Conservation (phyloP, 2,329 filamentous ascomycete species). For the Apiospora hydei region DNA sequence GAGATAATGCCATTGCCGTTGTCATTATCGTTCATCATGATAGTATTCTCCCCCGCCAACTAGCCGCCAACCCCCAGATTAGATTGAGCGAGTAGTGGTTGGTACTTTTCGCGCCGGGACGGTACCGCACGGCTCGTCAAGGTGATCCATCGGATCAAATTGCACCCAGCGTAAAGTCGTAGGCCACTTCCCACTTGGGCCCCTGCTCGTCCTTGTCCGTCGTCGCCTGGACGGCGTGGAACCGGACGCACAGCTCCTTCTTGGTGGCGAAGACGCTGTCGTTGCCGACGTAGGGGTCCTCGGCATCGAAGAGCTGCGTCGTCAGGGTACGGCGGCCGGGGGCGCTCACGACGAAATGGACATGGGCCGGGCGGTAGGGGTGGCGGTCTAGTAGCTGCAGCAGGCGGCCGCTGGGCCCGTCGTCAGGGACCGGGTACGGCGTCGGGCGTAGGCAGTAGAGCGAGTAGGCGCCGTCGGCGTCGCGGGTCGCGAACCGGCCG, state of each 20-base stretch:
- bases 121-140: background rate
- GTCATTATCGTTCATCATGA: background rate
- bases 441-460: conserved; percentile 65
- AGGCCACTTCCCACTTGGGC: conserved; percentile 65
- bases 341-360: conserved; percentile 61
- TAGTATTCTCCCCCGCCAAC: background rate
- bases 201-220: conserved; percentile 51
- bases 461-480: conserved; percentile 67
- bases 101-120: no score
- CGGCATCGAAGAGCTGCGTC: conserved; percentile 76
- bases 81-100: background rate
- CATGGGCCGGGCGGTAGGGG: conserved; percentile 64
- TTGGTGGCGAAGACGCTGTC: conserved; percentile 64
- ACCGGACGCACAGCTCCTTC: conserved; percentile 54
- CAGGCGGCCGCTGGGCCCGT: conserved; percentile 61
- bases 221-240: conserved; percentile 46
- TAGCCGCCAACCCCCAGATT: background rate
- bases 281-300: conserved; percentile 65
- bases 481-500: conserved; percentile 71
- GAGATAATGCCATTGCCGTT: background rate
- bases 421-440: conserved; percentile 57
- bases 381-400: conserved; percentile 62
- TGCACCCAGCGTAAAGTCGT: conserved; percentile 56
- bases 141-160: background rate
- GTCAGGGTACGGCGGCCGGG: conserved; percentile 61